A percentile compares a stretch with the other conserved stretches of the same genome.
Conservation (phyloP, 257 asterid genomes). For the Ajuga chamaepitys region DNA sequence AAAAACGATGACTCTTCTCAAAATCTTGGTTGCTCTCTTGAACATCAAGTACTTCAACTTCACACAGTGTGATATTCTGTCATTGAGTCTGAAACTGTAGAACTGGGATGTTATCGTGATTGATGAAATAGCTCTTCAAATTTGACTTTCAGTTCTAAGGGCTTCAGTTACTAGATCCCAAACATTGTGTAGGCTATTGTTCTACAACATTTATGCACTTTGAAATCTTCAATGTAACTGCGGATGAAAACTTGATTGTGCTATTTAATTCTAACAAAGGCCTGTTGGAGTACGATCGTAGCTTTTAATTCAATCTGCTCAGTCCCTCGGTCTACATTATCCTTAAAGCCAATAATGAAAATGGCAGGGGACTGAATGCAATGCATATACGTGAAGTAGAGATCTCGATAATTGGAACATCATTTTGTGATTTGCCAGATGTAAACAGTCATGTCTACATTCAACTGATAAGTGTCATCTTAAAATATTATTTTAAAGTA, state of each 20-base stretch:
- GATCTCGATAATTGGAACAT: neutral
- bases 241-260: neutral
- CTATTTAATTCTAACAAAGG: neutral
- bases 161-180: neutral
- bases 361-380: neutral
- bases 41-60: too few relatives aligned
- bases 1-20: too few relatives aligned
- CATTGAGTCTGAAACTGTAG: neutral
- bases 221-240: neutral
- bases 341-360: neutral
- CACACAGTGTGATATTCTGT: neutral
- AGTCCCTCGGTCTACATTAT: neutral
- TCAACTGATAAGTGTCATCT: neutral
- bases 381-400: neutral
- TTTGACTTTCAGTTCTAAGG: neutral
- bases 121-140: neutral
- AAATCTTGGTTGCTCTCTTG: too few relatives aligned
- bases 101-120: neutral
- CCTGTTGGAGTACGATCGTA: neutral
- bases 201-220: neutral
- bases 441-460: neutral
- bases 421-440: neutral
- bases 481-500: neutral
- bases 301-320: neutral
- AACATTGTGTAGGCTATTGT: neutral